Evolutionary conservation across 345 rosid genomes (phyloP).

Genomic region (Gossypium arboreum): DNA sequence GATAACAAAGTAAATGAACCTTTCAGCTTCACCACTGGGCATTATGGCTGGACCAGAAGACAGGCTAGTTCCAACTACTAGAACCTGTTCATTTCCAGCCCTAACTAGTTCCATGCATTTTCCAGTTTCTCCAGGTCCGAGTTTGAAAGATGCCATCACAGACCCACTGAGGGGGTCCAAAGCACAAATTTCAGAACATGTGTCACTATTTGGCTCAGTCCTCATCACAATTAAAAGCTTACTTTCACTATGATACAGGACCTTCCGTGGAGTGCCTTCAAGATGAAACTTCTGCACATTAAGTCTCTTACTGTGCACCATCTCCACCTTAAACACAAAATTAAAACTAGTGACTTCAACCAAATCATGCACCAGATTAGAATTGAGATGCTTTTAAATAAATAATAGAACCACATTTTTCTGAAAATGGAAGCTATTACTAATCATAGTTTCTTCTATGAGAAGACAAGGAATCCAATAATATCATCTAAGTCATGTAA

Average conservation of each 20-base stretch:
- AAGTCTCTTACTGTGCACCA: slow-evolving; percentile 83
- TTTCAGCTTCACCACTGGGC: slow-evolving; percentile 99
- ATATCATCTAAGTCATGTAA: not conserved
- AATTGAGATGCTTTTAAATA: not conserved
- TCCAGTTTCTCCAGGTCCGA: slow-evolving; percentile 80
- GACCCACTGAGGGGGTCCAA: slow-evolving; percentile 84
- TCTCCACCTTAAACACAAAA: slow-evolving; percentile 66
- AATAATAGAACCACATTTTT: not conserved
- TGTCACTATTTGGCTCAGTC: slow-evolving; percentile 59
- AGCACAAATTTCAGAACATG: slow-evolving; percentile 81
- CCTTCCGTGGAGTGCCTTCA: slow-evolving; percentile 94
- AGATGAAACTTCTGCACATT: slow-evolving; percentile 91
- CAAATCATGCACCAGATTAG: not conserved
- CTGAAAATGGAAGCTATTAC: not conserved
- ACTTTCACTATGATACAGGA: slow-evolving; percentile 87
- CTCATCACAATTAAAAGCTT: slow-evolving; percentile 85
- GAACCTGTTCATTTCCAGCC: slow-evolving; percentile 76
- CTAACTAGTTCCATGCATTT: slow-evolving; percentile 89
- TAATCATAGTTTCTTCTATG: not conserved
- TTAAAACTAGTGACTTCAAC: not conserved
- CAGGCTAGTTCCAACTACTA: slow-evolving; percentile 85
- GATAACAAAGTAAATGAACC: slow-evolving; percentile 38
- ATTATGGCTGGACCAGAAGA: slow-evolving; percentile 89
- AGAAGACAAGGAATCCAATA: not conserved
- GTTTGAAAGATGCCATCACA: slow-evolving; percentile 60